phyloP scores from a whole-genome alignment of 352 stramenopile genomes.

The Elongisporangium undulatum region DNA sequence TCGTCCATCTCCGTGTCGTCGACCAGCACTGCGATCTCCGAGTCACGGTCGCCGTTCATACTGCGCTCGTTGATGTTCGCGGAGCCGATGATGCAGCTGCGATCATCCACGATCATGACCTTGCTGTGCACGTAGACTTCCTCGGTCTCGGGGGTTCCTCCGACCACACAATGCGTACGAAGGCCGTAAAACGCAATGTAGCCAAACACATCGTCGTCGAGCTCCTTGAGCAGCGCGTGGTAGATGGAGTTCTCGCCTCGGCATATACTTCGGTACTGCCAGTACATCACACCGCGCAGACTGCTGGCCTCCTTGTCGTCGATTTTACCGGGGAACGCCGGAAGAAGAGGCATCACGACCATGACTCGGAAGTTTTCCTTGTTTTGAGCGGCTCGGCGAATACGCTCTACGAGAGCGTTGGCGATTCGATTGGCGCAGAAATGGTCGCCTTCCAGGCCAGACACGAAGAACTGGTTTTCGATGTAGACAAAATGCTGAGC shows the following conservation, averaged over 20 bases:
- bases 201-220: constrained; percentile 77
- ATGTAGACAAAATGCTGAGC: constrained; percentile 92
- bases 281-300: constrained; percentile 83
- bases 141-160: constrained; percentile 50
- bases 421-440: constrained; percentile 77
- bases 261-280: constrained; percentile 85
- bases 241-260: constrained; percentile 82
- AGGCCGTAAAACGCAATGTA: constrained; percentile 87
- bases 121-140: constrained; percentile 90
- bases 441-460: constrained; percentile 80
- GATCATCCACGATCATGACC: constrained; percentile 88
- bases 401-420: constrained; percentile 74
- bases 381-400: constrained; percentile 68
- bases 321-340: constrained; percentile 75
- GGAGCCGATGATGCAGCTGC: constrained; percentile 73
- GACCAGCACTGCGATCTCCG: constrained; percentile 82
- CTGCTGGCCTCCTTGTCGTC: constrained; percentile 80
- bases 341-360: constrained; percentile 78
- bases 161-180: constrained; percentile 44
- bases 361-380: constrained; percentile 85
- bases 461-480: constrained; percentile 90
- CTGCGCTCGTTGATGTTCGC: constrained; percentile 88
- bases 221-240: constrained; percentile 67
- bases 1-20: constrained; percentile 75
- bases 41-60: constrained; percentile 84